These are phyloP conservation scores for Colletotrichum orbiculare DNA, from an alignment of 2,329 filamentous ascomycete genomes.

Conservation along the genomic window DNA sequence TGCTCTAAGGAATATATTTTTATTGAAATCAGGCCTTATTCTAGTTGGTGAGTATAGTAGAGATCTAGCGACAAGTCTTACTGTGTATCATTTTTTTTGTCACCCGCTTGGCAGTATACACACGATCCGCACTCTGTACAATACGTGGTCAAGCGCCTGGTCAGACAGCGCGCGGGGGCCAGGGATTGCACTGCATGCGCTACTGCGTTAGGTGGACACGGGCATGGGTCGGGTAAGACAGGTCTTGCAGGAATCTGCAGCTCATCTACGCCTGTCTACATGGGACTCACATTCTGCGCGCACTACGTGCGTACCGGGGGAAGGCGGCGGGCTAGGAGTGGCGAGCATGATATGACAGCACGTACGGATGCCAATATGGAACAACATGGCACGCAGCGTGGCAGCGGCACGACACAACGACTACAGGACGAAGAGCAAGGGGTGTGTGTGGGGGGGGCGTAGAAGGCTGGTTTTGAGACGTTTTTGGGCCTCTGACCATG, in stretches of 20 bases:
- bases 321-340: slow-evolving; percentile 8
- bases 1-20: no score
- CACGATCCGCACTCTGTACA: no score
- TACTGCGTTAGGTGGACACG: not conserved
- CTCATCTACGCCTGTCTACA: slow-evolving; percentile 16
- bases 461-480: no score
- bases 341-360: slow-evolving; percentile 25
- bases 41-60: no score
- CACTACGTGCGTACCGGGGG: slow-evolving; percentile 30
- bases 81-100: no score
- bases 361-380: no score
- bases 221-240: slow-evolving; percentile 21
- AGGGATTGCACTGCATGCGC: no score
- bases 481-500: no score
- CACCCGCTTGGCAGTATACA: no score
- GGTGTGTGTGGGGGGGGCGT: not conserved
- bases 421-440: not conserved
- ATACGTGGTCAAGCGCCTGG: no score
- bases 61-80: no score
- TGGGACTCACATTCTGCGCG: slow-evolving; percentile 19
- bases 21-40: no score
- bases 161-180: not conserved
- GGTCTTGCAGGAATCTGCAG: slow-evolving; percentile 33
- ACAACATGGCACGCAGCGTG: slow-evolving; percentile 6
- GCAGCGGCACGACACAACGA: slow-evolving; percentile 22